A percentile compares a stretch with the other conserved stretches of the same genome.
These are phyloP conservation scores for Globisporangium carolinianum DNA, from an alignment of 352 stramenopile species.

Conservation along the genomic window DNA sequence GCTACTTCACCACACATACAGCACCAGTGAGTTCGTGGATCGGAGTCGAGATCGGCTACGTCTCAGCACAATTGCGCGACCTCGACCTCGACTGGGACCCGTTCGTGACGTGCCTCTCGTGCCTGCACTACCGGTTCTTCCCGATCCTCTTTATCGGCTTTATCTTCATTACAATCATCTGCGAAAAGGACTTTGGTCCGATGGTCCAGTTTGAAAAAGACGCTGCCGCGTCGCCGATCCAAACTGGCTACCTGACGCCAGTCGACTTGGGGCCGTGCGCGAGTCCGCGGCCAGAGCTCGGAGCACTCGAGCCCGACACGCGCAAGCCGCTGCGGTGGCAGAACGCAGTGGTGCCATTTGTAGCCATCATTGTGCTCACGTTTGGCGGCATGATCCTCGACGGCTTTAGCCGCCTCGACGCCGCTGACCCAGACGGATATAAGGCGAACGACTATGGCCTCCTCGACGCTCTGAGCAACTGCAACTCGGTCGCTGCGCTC, in stretches of 20 bases:
- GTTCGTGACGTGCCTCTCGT: conserved; percentile 82
- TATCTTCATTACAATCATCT: conserved; percentile 89
- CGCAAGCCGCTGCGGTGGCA: conserved; percentile 73
- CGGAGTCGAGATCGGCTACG: conserved; percentile 85
- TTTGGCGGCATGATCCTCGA: conserved; percentile 88
- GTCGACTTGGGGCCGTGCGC: conserved; percentile 59
- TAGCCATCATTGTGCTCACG: conserved; percentile 73
- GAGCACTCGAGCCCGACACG: conserved; percentile 58
- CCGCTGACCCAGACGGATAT: conserved; percentile 26
- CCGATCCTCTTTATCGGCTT: conserved; percentile 85
- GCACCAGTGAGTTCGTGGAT: conserved; percentile 88
- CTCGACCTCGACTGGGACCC: conserved; percentile 83
- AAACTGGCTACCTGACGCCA: conserved; percentile 54
- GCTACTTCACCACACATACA: conserved; percentile 5
- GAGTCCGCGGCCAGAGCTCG: conserved; percentile 59
- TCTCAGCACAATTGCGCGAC: conserved; percentile 64
- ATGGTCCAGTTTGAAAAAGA: conserved; percentile 87
- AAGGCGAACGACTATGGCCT: conserved; percentile 26
- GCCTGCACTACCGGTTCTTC: conserved; percentile 84
- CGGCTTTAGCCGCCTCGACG: conserved; percentile 47
- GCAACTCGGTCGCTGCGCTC: conserved; percentile 67
- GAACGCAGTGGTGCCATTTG: conserved; percentile 83
- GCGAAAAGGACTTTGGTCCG: conserved; percentile 81
- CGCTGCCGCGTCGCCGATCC: conserved; percentile 60
- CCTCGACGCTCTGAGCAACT: conserved; percentile 71